Evolutionary conservation across 1,284 basidiomycete species (phyloP).

Genomic region (Apiotrichum sp.): DNA sequence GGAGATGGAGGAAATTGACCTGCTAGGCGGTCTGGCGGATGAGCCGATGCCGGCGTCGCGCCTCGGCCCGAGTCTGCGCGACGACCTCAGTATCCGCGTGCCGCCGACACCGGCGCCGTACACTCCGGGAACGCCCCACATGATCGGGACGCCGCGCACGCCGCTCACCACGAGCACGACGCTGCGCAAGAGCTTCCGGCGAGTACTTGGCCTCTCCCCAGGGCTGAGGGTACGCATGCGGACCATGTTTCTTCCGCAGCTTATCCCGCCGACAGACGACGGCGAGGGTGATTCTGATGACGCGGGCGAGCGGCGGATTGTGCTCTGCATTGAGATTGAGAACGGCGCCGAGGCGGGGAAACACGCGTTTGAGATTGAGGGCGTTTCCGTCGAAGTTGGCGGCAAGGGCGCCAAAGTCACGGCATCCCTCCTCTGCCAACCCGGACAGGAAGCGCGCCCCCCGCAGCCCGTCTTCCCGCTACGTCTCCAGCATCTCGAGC

Average conservation of each 20-base stretch:
- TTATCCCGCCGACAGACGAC: constrained; percentile 50
- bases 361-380: constrained; percentile 65
- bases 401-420: constrained; percentile 66
- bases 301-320: constrained; percentile 70
- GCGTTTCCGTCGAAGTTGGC: constrained; percentile 63
- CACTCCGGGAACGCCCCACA: not conserved
- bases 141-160: not conserved
- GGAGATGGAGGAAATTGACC: constrained; percentile 70
- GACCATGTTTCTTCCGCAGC: constrained; percentile 75
- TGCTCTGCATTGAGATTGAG: constrained; percentile 78
- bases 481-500: constrained; percentile 60
- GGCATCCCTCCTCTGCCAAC: constrained; percentile 45
- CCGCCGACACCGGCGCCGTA: not conserved
- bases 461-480: constrained; percentile 57
- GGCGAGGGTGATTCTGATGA: constrained; percentile 56
- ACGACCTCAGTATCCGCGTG: constrained; percentile 25
- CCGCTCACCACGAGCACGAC: constrained; percentile 47
- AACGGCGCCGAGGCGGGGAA: constrained; percentile 46
- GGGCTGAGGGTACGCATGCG: constrained; percentile 82
- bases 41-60: constrained; percentile 32
- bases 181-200: constrained; percentile 76
- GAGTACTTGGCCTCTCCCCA: constrained; percentile 65
- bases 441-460: constrained; percentile 30
- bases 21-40: constrained; percentile 58
- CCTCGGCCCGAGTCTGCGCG: constrained; percentile 28